These are phyloP conservation scores for Pugionium dolabratum DNA, from an alignment of 345 rosid species.

Conservation along the genomic window DNA sequence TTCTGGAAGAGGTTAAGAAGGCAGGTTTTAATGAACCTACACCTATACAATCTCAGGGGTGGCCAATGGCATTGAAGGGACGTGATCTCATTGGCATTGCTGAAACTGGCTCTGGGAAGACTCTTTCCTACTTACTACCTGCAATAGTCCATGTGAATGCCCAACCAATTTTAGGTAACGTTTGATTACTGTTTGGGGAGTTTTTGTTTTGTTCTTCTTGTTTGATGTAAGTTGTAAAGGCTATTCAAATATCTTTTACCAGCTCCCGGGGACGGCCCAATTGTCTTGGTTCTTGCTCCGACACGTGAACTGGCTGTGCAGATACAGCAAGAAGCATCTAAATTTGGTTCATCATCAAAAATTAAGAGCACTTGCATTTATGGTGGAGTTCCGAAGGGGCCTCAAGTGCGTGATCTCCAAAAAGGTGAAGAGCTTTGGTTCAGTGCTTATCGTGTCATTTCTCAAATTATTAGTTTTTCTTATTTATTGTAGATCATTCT, in stretches of 20 bases:
- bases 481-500: background rate
- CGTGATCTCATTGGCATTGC: conserved; percentile 98
- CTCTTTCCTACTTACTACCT: conserved; percentile 88
- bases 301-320: conserved; percentile 99
- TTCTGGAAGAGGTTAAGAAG: conserved; percentile 85
- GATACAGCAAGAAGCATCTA: conserved; percentile 95
- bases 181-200: background rate
- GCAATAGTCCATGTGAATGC: conserved; percentile 99
- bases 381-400: conserved; percentile 99
- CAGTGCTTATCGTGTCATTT: background rate
- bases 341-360: conserved; percentile 93
- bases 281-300: conserved; percentile 96
- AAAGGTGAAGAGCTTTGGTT: conserved; percentile 70
- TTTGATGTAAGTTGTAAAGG: conserved; percentile 1
- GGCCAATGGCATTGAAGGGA: conserved; percentile 99
- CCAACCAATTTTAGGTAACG: conserved; percentile 84
- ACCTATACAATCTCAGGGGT: conserved; percentile 98
- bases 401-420: conserved; percentile 99
- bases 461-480: background rate
- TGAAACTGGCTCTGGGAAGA: conserved; percentile 99
- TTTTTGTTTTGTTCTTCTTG: background rate
- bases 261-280: conserved; percentile 99
- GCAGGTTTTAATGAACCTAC: conserved; percentile 98
- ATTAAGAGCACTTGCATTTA: conserved; percentile 93
- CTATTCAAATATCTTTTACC: background rate